These are phyloP conservation scores for Tagetes erecta DNA, from an alignment of 129 eudicot genomes.

Conservation along the genomic window DNA sequence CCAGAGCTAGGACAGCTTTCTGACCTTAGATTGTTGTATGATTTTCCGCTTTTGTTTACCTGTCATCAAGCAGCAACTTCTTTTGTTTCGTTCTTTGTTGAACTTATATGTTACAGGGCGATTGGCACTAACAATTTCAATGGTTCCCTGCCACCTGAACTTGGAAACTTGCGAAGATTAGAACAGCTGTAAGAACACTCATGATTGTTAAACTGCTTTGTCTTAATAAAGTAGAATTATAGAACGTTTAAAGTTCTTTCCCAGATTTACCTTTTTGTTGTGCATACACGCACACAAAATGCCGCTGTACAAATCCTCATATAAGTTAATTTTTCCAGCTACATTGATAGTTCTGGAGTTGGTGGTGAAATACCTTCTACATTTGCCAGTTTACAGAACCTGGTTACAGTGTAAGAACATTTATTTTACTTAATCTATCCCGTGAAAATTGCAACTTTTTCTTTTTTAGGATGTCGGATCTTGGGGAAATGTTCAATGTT, in stretches of 20 bases:
- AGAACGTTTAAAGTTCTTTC: neutral
- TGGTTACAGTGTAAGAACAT: conserved; percentile 57
- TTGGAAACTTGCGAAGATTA: conserved; percentile 54
- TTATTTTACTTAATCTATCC: conserved; percentile 16
- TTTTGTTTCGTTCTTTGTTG: neutral
- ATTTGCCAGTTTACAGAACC: conserved; percentile 55
- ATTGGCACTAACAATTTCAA: conserved; percentile 59
- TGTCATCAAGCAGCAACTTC: neutral
- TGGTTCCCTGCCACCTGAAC: conserved; percentile 71
- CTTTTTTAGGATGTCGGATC: neutral
- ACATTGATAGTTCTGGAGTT: conserved; percentile 72
- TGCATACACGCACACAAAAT: neutral
- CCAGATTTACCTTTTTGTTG: neutral
- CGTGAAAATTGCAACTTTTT: neutral
- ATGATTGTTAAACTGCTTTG: conserved; percentile 1
- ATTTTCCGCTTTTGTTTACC: neutral
- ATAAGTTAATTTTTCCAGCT: conserved; percentile 48
- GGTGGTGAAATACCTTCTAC: conserved; percentile 70
- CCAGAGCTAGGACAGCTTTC: conserved; percentile 64
- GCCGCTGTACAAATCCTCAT: neutral
- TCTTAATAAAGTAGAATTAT: neutral
- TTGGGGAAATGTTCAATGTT: neutral
- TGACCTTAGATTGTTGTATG: conserved; percentile 39
- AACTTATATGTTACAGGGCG: conserved; percentile 40
- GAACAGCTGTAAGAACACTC: conserved; percentile 54